Base-by-base conservation (phyloP, 2,329 filamentous ascomycete genomes). In the Ceratocystis ficicola region DNA sequence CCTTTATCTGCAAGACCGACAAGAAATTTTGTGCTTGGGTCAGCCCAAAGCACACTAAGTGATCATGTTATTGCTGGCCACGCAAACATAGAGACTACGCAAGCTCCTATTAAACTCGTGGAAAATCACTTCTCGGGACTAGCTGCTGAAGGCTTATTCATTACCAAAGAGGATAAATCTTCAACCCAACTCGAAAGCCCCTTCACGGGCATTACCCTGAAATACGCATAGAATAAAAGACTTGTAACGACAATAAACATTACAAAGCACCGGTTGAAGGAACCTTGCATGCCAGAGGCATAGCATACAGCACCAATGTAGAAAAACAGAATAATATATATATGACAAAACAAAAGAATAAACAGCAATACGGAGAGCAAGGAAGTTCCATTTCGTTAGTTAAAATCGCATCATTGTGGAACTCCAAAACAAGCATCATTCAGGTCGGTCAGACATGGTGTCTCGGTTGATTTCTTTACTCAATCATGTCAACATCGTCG, bases 401-500 rank as follows among this genome's bases (percentile, higher is more conserved):
- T 22, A 25, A 50, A 20, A 20, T 20, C 8, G 48, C 48, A 50
- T 50, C 48, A 41, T 10, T 20, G 48, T 25, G n/a, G 22, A 25
- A 20, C 22, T 4, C n/a, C 48, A 50, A 20, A 50, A 2, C 48
- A 22, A 22, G 22, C 8, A 57, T 28, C 52, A 15, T 25, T 32
- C 6, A 30, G 61, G 2, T 25, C 44, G 25, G 25, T 20, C 22
- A 50, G 25, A 28, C 5, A 17, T 28, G 22, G 28, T 30, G 22
- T 57, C 52, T 30, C 17, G 4, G 10, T 4, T 32, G 1, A 5
- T 22, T 28, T 32, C 15, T 63, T 72, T 75, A 86, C 76, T 86
- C 84, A 72, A 88, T 87, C 86, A 89, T 88, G 71, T 88, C 86
- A 68, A 88, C 78, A 73, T 88, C 85, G 65, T 85, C 83, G 48